Percentiles rank a stretch among this genome's conserved stretches.
Conservation (phyloP, 352 stramenopile species). For the Phytophthora rubi region DNA sequence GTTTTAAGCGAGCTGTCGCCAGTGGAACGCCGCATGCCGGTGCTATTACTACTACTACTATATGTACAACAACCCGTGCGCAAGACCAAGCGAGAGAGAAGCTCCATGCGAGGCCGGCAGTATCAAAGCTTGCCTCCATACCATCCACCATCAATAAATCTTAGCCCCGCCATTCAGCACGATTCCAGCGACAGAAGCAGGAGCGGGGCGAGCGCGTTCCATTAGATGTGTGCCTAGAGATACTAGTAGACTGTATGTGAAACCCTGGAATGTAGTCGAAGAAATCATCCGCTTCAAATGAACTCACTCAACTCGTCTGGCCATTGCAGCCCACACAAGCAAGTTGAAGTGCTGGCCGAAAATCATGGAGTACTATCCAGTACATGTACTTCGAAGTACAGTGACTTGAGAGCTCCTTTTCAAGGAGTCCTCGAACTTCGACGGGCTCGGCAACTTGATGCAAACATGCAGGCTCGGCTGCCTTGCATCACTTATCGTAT, state of each 20-base stretch:
- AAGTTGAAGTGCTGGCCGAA: no score
- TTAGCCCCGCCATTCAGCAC: constrained; percentile 27
- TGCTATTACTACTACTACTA: constrained; percentile 11
- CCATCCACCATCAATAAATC: constrained; percentile 42
- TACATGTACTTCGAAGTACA: not conserved
- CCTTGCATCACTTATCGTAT: constrained; percentile 6
- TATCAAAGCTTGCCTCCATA: constrained; percentile 33
- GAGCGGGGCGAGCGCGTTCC: constrained; percentile 11
- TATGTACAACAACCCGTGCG: constrained; percentile 30
- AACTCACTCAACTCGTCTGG: not conserved
- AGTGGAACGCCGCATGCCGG: constrained; percentile 16
- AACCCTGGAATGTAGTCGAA: constrained; percentile 26
- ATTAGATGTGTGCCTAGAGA: constrained; percentile 9
- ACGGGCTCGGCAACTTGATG: not conserved
- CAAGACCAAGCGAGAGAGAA: constrained; percentile 27
- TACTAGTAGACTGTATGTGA: constrained; percentile 17
- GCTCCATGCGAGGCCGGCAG: constrained; percentile 29
- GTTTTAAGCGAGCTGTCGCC: constrained; percentile 28
- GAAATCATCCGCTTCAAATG: constrained; percentile 1
- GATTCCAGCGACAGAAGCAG: constrained; percentile 40
- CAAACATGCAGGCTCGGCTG: no score
- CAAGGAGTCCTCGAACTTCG: no score
- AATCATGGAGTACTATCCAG: no score
- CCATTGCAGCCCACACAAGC: not conserved
- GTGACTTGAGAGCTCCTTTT: no score